Evolutionary conservation across 306 rosid genomes (phyloP).

Genomic region (Prunus dulcis): DNA sequence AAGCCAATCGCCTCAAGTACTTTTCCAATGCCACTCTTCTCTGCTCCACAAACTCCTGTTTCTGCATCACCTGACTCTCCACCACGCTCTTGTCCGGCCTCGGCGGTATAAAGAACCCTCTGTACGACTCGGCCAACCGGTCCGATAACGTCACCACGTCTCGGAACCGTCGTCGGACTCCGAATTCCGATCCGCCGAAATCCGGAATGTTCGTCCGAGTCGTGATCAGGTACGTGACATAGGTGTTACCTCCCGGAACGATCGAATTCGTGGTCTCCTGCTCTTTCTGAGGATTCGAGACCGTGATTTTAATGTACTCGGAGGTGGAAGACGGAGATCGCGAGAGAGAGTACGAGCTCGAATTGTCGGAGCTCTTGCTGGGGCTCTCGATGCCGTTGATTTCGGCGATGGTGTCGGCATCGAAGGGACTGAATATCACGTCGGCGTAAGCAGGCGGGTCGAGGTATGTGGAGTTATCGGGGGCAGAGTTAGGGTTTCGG

Average conservation of each 20-base stretch:
- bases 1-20: conserved; percentile 66
- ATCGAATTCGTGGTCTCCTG: conserved; percentile 70
- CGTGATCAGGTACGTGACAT: conserved; percentile 68
- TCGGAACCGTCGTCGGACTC: conserved; percentile 74
- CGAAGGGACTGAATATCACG: conserved; percentile 66
- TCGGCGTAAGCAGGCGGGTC: conserved; percentile 74
- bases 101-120: conserved; percentile 79
- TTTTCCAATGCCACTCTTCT: conserved; percentile 83
- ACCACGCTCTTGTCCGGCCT: conserved; percentile 93
- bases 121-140: conserved; percentile 70
- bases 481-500: conserved; percentile 33
- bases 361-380: conserved; percentile 38
- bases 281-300: conserved; percentile 81
- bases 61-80: conserved; percentile 98
- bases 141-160: conserved; percentile 86
- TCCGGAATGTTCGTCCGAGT: conserved; percentile 67
- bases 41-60: conserved; percentile 92
- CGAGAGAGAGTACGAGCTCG: conserved; percentile 28
- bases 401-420: conserved; percentile 36
- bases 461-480: conserved; percentile 41
- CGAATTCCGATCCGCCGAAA: conserved; percentile 58
- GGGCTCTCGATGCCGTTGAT: conserved; percentile 57
- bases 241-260: conserved; percentile 66
- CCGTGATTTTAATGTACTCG: conserved; percentile 57
- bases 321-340: conserved; percentile 53